Evolutionary conservation across 1,139 yeast genomes (phyloP).

Genomic region (Candida pseudoviswanathii): DNA sequence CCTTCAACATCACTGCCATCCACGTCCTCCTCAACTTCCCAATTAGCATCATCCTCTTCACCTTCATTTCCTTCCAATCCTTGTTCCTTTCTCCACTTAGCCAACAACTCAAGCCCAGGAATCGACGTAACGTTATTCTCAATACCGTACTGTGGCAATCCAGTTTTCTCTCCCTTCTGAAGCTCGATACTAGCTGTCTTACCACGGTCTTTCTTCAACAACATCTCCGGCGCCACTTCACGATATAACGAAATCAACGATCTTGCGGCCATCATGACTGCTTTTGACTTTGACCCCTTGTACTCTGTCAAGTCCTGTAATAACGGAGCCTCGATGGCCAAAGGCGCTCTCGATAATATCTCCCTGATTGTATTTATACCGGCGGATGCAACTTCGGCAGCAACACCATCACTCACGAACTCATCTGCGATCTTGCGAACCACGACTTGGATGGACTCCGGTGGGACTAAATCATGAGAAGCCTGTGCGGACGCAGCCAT

Average conservation of each 20-base stretch:
- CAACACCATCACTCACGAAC: constrained; percentile 97
- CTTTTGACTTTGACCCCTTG: constrained; percentile 89
- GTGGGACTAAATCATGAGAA: constrained; percentile 94
- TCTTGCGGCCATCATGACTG: constrained; percentile 93
- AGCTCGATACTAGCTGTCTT: constrained; percentile 83
- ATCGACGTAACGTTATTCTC: constrained; percentile 66
- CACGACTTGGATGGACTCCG: constrained; percentile 78
- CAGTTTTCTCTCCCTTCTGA: constrained; percentile 50
- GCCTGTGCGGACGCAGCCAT: constrained; percentile 98
- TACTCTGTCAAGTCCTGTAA: constrained; percentile 89
- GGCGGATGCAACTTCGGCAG: constrained; percentile 97
- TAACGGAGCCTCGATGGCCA: constrained; percentile 84
- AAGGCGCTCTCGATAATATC: constrained; percentile 87
- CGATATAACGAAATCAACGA: constrained; percentile 84
- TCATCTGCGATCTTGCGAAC: constrained; percentile 95
- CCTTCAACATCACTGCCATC: constrained; percentile 61
- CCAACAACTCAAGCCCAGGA: constrained; percentile 88
- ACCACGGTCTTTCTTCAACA: constrained; percentile 87
- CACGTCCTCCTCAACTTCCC: constrained; percentile 49
- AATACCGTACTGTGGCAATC: constrained; percentile 72
- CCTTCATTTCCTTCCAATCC: constrained; percentile 48
- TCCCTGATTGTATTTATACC: constrained; percentile 95
- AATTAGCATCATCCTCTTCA: constrained; percentile 41
- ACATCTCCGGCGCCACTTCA: constrained; percentile 96
- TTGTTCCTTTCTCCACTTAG: constrained; percentile 82